These are phyloP conservation scores for Stachybotrys chlorohalonatus DNA, from an alignment of 2,329 filamentous ascomycete species.

Conservation along the genomic window DNA sequence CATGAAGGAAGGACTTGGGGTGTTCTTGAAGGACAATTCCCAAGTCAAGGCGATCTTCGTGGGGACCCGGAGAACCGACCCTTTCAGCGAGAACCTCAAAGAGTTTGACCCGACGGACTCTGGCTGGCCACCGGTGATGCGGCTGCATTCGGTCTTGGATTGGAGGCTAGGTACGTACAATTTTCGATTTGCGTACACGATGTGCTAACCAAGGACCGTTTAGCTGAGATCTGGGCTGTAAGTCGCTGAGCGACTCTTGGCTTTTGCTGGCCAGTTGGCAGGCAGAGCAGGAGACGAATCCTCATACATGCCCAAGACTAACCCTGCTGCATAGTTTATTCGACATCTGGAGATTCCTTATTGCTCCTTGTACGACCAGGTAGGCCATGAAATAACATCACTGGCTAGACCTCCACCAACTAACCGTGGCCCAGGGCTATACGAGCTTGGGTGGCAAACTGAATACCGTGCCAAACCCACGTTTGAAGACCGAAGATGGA, in stretches of 20 bases:
- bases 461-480: constrained; percentile 86
- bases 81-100: constrained; percentile 69
- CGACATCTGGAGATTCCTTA: constrained; percentile 72
- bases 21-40: constrained; percentile 60
- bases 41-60: constrained; percentile 50
- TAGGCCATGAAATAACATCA: constrained; percentile 12
- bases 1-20: constrained; percentile 73
- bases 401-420: neutral
- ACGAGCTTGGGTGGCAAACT: constrained; percentile 85
- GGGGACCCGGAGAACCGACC: constrained; percentile 80
- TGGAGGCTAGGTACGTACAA: constrained; percentile 64
- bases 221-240: constrained; percentile 80
- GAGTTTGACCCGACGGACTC: constrained; percentile 82
- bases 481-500: constrained; percentile 37
- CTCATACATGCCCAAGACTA: neutral
- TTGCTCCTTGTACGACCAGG: constrained; percentile 71
- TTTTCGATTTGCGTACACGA: neutral
- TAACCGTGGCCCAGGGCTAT: constrained; percentile 48
- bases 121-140: constrained; percentile 88
- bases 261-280: neutral
- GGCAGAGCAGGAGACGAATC: constrained; percentile 6
- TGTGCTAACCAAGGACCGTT: neutral
- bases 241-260: constrained; percentile 26
- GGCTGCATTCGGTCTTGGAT: constrained; percentile 91
- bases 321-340: constrained; percentile 53